Evolutionary conservation across 805 yeast species (phyloP).

Genomic region (Wickerhamiella hasegawae): DNA sequence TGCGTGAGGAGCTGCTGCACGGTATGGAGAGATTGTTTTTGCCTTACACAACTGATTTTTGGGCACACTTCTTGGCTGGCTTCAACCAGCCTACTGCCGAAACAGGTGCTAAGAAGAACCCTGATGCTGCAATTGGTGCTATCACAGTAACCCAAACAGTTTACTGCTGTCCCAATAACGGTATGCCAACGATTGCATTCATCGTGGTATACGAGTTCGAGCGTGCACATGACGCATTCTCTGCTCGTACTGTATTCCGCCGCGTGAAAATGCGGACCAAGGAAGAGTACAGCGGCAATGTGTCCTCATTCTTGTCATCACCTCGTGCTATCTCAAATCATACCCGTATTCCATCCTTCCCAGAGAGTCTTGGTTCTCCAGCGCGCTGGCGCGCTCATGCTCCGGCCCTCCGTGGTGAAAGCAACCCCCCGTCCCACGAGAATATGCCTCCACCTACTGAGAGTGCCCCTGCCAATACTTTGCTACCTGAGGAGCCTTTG

Average conservation of each 20-base stretch:
- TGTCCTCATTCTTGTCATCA: no score
- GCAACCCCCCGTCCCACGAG: not conserved
- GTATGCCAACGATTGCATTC: constrained; percentile 15
- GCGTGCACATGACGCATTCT: constrained; percentile 20
- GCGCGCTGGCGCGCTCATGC: not conserved
- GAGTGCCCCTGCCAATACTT: not conserved
- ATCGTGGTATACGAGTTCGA: constrained; percentile 23
- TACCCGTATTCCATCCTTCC: not conserved
- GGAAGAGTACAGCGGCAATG: not conserved
- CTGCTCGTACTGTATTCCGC: constrained; percentile 23
- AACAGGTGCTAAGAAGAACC: constrained; percentile 11
- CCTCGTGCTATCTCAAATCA: not conserved
- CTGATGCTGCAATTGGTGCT: constrained; percentile 20
- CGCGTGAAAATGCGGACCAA: constrained; percentile 11
- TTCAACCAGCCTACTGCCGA: constrained; percentile 6
- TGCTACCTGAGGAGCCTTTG: not conserved
- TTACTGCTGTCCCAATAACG: constrained; percentile 10
- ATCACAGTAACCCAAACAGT: constrained; percentile 21
- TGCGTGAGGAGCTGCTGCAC: constrained; percentile 12
- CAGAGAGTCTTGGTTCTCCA: not conserved
- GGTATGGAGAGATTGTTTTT: constrained; percentile 19
- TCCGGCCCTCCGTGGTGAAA: no score
- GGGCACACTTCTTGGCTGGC: constrained; percentile 24
- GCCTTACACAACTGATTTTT: constrained; percentile 24
- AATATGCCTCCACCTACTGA: not conserved